These are phyloP conservation scores for Malassezia psittaci DNA, from an alignment of 1,284 basidiomycete genomes.

Conservation along the genomic window DNA sequence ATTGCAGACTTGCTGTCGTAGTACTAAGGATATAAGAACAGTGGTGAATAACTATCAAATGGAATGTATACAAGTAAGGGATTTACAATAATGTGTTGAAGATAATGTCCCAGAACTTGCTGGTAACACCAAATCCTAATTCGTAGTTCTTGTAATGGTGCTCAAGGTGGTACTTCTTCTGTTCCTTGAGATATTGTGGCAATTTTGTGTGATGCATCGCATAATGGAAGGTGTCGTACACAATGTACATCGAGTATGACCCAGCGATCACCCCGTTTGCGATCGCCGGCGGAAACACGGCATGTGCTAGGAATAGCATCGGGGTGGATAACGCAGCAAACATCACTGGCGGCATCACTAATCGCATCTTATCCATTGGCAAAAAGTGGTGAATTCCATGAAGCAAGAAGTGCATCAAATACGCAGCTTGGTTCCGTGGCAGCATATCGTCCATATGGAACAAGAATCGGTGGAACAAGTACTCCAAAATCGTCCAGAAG, in stretches of 20 bases:
- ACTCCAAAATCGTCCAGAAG: conserved; percentile 92
- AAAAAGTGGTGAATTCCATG: conserved; percentile 97
- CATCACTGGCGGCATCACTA: conserved; percentile 91
- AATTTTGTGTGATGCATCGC: conserved; percentile 52
- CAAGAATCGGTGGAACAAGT: conserved; percentile 87
- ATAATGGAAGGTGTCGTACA: conserved; percentile 48
- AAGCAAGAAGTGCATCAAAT: conserved; percentile 81
- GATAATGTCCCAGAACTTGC: conserved; percentile 87
- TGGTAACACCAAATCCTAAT: conserved; percentile 91
- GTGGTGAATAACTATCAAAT: background rate
- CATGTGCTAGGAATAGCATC: conserved; percentile 76
- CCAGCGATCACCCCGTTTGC: conserved; percentile 92
- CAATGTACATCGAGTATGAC: conserved; percentile 77
- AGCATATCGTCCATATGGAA: conserved; percentile 91
- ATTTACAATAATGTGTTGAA: conserved; percentile 60
- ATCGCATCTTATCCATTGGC: conserved; percentile 73
- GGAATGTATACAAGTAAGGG: no score
- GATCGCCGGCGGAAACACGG: conserved; percentile 66
- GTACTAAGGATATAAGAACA: background rate
- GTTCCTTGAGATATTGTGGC: conserved; percentile 72
- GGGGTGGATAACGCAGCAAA: conserved; percentile 72
- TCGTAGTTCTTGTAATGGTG: conserved; percentile 85
- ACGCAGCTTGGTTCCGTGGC: conserved; percentile 69
- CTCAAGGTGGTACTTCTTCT: conserved; percentile 97
- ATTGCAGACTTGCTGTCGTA: background rate